Evolutionary conservation across 495 filamentous ascomycete species (phyloP), one percentile per base, ranked within the genome.

Genomic region (Paragyromitra xinjiangensis): DNA sequence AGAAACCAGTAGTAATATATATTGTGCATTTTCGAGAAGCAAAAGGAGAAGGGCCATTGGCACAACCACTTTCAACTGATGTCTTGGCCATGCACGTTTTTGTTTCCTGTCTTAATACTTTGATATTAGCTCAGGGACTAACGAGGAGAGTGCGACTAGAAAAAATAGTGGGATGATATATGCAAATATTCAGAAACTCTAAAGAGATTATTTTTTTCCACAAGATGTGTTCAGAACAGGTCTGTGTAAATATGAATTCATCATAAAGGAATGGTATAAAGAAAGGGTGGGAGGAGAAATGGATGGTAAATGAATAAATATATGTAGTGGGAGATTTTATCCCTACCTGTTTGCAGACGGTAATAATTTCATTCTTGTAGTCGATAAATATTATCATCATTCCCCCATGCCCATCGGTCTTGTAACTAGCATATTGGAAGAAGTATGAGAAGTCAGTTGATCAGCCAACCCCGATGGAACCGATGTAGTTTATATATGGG

Each of bases 151-250:
- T 3, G 6, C 11, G 3, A 14, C 9, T 11, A 34, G 14, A 59
- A 61, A 8, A 16, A 8, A 16, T 6, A 48, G 42, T 19, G 19
- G 19, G 14, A 53, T 67, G 40, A 9, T 16, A 37, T 1, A 4
- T 29, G 29, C 11, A 11, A 26, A 45, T 61, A 69, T 69, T 69
- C 51, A 69, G 67, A 69, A 26, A 59, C 37, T 22, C 3, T 7
- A 12, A 48, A 8, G 50, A 29, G 6, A 19, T 34, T 22, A 22
- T 64, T 14, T 66, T 45, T 66, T 50, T 58, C 63, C 39, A 58
- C 64, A 74, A 69, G 42, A 58, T 34, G 19, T 71, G 64, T 68
- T 74, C 71, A 68, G 71, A 74, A 74, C 64, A 74, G 63, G 71
- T 69, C 64, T 74, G 70, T 73, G 63, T 59, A 56, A 58, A 68